A percentile compares a stretch with the other conserved stretches of the same genome.
Evolutionary conservation across 2,329 filamentous ascomycete genomes (phyloP).

Genomic region (Aureobasidium mangrovei): DNA sequence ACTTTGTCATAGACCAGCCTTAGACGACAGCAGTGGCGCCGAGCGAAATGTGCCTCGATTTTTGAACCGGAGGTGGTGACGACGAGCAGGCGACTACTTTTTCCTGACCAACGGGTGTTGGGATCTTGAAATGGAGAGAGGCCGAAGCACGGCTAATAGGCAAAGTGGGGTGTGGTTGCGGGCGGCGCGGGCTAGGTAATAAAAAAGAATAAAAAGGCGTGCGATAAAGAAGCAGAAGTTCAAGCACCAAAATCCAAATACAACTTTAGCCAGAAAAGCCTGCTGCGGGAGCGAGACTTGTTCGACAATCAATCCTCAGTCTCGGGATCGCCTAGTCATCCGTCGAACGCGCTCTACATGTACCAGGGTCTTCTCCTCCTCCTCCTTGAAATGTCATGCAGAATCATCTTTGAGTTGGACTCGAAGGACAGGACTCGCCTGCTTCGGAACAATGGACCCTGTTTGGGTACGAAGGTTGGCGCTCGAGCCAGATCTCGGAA

Average conservation of each 20-base stretch:
- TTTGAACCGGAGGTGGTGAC: neutral
- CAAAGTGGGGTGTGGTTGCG: neutral
- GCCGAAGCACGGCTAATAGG: neutral
- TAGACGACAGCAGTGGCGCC: neutral
- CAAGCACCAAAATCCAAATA: too few relatives aligned
- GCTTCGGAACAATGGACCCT: neutral
- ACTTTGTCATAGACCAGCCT: neutral
- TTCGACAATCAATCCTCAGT: too few relatives aligned
- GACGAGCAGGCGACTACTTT: neutral
- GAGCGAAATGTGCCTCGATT: neutral
- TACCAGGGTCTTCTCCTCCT: too few relatives aligned
- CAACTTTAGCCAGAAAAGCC: too few relatives aligned
- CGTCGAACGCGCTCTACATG: too few relatives aligned
- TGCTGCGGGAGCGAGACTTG: too few relatives aligned
- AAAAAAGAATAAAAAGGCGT: conserved; percentile 3
- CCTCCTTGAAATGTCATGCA: too few relatives aligned
- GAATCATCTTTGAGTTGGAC: too few relatives aligned
- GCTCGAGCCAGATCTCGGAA: neutral
- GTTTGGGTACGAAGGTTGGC: neutral
- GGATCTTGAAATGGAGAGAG: neutral
- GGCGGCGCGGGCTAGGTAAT: conserved; percentile 7
- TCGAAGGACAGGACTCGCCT: neutral
- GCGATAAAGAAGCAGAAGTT: neutral
- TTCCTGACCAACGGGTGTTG: neutral
- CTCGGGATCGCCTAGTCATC: too few relatives aligned